Percentiles rank a stretch among this genome's conserved stretches.
Conservation (phyloP, 371 early-diverging fungal genomes). For the Mortierella sp. region DNA sequence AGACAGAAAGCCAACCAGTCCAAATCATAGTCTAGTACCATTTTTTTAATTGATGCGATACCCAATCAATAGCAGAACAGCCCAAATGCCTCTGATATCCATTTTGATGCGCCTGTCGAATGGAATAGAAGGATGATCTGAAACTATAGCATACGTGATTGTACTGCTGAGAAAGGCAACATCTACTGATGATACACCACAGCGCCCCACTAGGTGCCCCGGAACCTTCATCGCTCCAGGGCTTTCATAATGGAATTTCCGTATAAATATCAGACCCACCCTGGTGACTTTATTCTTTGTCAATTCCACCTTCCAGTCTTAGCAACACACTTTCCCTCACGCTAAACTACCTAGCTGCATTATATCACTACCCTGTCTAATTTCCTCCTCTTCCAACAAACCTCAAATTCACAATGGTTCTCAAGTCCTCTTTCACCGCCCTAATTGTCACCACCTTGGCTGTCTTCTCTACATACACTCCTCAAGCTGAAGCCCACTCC, state of each 20-base stretch:
- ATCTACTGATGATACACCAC: too few relatives aligned
- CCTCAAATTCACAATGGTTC: constrained; percentile 26
- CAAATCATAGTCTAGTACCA: too few relatives aligned
- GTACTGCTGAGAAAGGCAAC: too few relatives aligned
- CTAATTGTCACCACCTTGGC: constrained; percentile 28
- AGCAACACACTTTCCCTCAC: constrained; percentile 1
- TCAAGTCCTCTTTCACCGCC: constrained; percentile 33
- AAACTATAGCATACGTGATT: too few relatives aligned
- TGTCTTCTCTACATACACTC: constrained; percentile 27
- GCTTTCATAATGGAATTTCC: neutral
- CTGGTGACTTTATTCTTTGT: neutral
- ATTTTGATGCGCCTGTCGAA: neutral
- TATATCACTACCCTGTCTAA: neutral
- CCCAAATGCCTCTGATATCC: neutral
- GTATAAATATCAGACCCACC: neutral
- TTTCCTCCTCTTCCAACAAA: neutral
- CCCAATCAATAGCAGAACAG: neutral
- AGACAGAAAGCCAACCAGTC: neutral
- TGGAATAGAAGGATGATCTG: neutral
- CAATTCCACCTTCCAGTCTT: constrained; percentile 9
- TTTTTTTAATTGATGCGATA: neutral
- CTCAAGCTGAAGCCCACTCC: constrained; percentile 39
- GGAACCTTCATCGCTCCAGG: neutral
- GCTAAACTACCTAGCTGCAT: constrained; percentile 22
- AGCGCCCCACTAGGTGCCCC: too few relatives aligned